These are phyloP conservation scores for Botrytis pseudocinerea DNA, from an alignment of 2,329 filamentous ascomycete genomes.

Conservation along the genomic window DNA sequence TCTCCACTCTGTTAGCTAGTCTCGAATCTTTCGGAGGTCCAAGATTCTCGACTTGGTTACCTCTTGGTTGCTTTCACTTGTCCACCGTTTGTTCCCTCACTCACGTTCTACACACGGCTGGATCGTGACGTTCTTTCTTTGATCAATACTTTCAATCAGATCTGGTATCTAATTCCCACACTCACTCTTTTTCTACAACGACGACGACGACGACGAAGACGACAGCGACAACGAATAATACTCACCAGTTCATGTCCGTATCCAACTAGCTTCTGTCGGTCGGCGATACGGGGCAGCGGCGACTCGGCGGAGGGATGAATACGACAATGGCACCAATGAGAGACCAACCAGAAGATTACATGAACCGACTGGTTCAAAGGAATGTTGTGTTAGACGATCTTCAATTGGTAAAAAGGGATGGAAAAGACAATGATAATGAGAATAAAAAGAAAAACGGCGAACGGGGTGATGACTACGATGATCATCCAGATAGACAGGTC, in stretches of 20 bases:
- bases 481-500: background rate
- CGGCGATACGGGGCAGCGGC: constrained; percentile 28
- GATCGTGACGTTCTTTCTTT: constrained; percentile 38
- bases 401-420: constrained; percentile 21
- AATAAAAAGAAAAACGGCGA: background rate
- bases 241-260: constrained; percentile 32
- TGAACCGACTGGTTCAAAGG: constrained; percentile 27
- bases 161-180: constrained; percentile 19
- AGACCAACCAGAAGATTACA: constrained; percentile 27
- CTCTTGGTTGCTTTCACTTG: constrained; percentile 29
- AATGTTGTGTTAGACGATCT: constrained; percentile 18
- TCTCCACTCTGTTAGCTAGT: constrained; percentile 24
- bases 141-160: constrained; percentile 24
- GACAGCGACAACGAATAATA: background rate
- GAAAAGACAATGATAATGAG: constrained; percentile 7
- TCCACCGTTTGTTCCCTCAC: constrained; percentile 26
- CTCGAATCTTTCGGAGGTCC: constrained; percentile 19
- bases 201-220: background rate
- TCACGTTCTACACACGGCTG: constrained; percentile 39
- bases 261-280: constrained; percentile 32
- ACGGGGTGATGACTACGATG: background rate
- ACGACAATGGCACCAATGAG: constrained; percentile 40
- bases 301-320: constrained; percentile 37
- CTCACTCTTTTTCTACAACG: constrained; percentile 22
- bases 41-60: constrained; percentile 30